Evolutionary conservation across 1,139 yeast species (phyloP).

Genomic region (Protomyces gravidus): DNA sequence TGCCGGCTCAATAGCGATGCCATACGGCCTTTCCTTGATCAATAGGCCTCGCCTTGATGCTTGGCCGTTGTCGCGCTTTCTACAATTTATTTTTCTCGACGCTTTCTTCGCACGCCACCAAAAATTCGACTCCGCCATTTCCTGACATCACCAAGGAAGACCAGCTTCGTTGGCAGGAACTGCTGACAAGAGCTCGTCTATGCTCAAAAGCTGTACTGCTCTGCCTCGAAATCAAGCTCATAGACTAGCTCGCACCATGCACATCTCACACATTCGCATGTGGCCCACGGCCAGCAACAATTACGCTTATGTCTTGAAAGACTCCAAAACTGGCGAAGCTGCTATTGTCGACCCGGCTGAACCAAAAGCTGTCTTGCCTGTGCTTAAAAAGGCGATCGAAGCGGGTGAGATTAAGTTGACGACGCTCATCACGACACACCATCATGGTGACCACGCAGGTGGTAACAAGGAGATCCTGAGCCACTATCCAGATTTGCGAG

Average conservation of each 20-base stretch:
- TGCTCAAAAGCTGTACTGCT: not conserved
- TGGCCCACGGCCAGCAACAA: slow-evolving; percentile 65
- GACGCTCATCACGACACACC: slow-evolving; percentile 91
- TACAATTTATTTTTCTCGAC: too few relatives aligned
- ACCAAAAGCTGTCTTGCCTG: slow-evolving; percentile 55
- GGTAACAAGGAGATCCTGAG: slow-evolving; percentile 58
- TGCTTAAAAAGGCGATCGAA: slow-evolving; percentile 42
- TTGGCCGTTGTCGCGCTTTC: too few relatives aligned
- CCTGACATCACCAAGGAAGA: not conserved
- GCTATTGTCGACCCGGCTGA: slow-evolving; percentile 94
- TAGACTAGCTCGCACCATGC: slow-evolving; percentile 4
- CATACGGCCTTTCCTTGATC: too few relatives aligned
- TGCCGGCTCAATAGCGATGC: too few relatives aligned
- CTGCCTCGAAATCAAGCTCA: not conserved
- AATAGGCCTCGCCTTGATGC: too few relatives aligned
- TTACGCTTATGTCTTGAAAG: slow-evolving; percentile 73
- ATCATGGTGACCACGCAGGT: slow-evolving; percentile 86
- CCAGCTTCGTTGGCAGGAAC: not conserved
- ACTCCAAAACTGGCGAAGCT: slow-evolving; percentile 57
- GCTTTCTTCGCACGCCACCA: not conserved
- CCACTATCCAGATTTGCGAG: slow-evolving; percentile 45
- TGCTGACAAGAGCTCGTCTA: not conserved
- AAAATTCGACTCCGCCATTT: too few relatives aligned
- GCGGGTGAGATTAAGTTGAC: slow-evolving; percentile 47
- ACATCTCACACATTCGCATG: slow-evolving; percentile 25